Conservation (phyloP, 805 yeast genomes). For the Sungouiozyma intestinalis region DNA sequence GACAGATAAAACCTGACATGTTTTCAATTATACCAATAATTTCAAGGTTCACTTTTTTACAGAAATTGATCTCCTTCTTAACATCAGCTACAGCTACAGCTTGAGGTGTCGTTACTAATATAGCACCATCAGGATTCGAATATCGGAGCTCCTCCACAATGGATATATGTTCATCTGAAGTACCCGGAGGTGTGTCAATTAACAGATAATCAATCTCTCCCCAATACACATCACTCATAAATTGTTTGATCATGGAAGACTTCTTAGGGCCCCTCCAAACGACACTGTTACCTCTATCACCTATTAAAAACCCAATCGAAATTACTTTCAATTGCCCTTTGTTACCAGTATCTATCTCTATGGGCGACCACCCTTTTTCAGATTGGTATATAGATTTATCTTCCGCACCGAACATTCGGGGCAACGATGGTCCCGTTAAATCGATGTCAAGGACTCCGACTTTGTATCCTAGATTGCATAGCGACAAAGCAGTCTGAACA, state of each 20-base stretch:
- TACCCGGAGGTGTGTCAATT: slow-evolving; percentile 98
- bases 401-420: slow-evolving; percentile 93
- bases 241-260: slow-evolving; percentile 95
- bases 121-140: slow-evolving; percentile 79
- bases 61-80: slow-evolving; percentile 84
- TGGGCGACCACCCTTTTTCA: slow-evolving; percentile 88
- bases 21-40: slow-evolving; percentile 86
- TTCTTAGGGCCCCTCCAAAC: slow-evolving; percentile 99
- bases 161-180: slow-evolving; percentile 95
- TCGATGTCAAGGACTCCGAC: slow-evolving; percentile 97
- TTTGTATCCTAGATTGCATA: slow-evolving; percentile 56
- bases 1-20: slow-evolving; percentile 95
- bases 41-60: slow-evolving; percentile 70
- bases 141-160: slow-evolving; percentile 80
- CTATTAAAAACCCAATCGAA: slow-evolving; percentile 80
- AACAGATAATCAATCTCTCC: slow-evolving; percentile 63
- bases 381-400: slow-evolving; percentile 69
- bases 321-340: slow-evolving; percentile 50
- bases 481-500: slow-evolving; percentile 80
- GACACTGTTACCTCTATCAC: slow-evolving; percentile 77
- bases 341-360: slow-evolving; percentile 32
- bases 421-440: slow-evolving; percentile 91
- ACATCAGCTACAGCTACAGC: slow-evolving; percentile 90
- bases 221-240: slow-evolving; percentile 86
- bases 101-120: slow-evolving; percentile 95